Evolutionary conservation across 495 filamentous ascomycete species (phyloP), one percentile per base, ranked within the genome.

Genomic region (Neurospora tetrasperma): DNA sequence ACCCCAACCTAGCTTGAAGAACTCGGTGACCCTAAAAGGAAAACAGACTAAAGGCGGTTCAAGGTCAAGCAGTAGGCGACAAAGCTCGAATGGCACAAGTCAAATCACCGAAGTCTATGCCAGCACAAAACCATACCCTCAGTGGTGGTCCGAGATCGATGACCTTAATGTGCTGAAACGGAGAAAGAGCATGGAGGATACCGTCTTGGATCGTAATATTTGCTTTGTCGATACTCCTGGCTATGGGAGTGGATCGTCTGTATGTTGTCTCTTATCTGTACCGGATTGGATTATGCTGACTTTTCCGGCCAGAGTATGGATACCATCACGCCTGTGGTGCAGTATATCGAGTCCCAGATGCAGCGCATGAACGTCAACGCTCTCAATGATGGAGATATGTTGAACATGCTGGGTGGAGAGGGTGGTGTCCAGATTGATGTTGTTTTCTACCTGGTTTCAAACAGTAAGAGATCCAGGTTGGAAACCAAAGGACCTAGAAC

Each of bases 121-220:
- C 68, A 98, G 95, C 78, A 98, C 96, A 16, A 92, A 92, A 76
- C 88, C 96, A 71, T 97, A 97, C 82, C 96, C 96, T 3, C 80
- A 89, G 43, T 98, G 96, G 96, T 98, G 94, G 94, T 91, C 92
- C n/a, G 93, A 96, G 75, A 79, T 94, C 70, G 93, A 96, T 46
- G 89, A 93, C 70, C 90, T 89, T 66, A 87, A 86, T 46, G 82
- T 91, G 40, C 81, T 94, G 18, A 85, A 88, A 72, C 87, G 93
- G 72, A 87, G 93, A 74, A 97, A 93, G 82, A 96, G 92, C 75
- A 82, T 89, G 72, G 92, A 90, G 10, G 96, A 96, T 72, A 86
- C 89, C 42, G 90, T 98, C 46, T 84, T 99, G 71, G 96, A 99
- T 78, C 87, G 96, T 41, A 99, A 99, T 82, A 76, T 99, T 11